Evolutionary conservation across 2,329 filamentous ascomycete species (phyloP), one percentile per base, ranked within the genome.

Genomic region (Cordyceps fumosorosea): DNA sequence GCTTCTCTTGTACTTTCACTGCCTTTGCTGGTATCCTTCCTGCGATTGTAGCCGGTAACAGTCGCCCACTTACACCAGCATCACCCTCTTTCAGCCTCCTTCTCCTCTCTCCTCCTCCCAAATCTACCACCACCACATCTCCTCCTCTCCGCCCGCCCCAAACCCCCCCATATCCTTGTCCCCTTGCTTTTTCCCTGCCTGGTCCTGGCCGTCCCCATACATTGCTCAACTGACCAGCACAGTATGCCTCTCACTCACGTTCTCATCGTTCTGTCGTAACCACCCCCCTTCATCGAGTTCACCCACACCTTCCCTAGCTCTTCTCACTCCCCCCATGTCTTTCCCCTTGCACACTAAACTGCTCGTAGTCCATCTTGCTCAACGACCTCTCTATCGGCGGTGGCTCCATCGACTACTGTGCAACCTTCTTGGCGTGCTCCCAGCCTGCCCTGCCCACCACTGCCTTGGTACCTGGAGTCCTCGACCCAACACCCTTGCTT

Each of bases 371-470:
- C 59, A 61, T 61, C 59, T 61, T 8, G 34, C 48, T 56, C 40
- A 61, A 61, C 59, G 52, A 48, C 52, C n/a, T 55, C 51, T 47
- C n/a, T 60, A 56, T 61, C 52, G 52, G 51, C 42, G 59, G 51
- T 50, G 59, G 51, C 59, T 61, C 59, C 59, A 56, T 61, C 42
- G 34, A 37, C 40, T 37, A n/a, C 48, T 29, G 47, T 60, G 57
- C 34, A 14, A 37, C 48, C 48, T 52, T 37, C 40, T 50, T 50
- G 20, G 56, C 44, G 20, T 32, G 42, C 22, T 42, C 47, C 29
- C 34, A 29, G 56, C 22, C 47, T 26, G 14, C 45, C 45, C 52
- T 40, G n/a, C 22, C 26, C 45, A 26, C 48, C 37, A 32, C 50
- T 37, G 29, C 22, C 10, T 34, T 20, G 37, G 47, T 54, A 34